Percentiles rank a stretch among this genome's conserved stretches.
Evolutionary conservation across 2,329 filamentous ascomycete species (phyloP).

Genomic region (Coleophoma eucalyptorum): DNA sequence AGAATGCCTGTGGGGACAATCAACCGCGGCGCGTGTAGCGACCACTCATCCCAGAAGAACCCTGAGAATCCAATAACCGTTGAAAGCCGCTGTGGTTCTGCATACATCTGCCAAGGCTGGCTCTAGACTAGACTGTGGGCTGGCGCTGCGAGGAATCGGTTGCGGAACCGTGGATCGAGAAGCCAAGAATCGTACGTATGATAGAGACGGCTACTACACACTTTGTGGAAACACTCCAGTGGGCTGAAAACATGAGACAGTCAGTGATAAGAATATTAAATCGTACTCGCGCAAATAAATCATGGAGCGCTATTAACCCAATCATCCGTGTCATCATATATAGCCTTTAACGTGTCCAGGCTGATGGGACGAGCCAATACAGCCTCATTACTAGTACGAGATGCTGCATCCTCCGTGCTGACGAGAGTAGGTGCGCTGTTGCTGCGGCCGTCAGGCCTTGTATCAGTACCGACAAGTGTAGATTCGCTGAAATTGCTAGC

Average conservation of each 20-base stretch:
- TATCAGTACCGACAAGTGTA: neutral
- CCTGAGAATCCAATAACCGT: too few relatives aligned
- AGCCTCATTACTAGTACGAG: neutral
- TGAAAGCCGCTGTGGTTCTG: too few relatives aligned
- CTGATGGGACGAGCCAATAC: neutral
- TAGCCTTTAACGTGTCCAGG: neutral
- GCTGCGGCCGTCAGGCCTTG: neutral
- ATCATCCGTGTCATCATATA: neutral
- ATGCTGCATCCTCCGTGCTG: neutral
- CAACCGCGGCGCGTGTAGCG: too few relatives aligned
- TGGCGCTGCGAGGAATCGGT: too few relatives aligned
- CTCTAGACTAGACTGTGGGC: too few relatives aligned
- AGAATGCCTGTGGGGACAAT: too few relatives aligned
- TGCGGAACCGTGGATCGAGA: too few relatives aligned
- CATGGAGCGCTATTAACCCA: neutral
- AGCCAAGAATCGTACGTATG: too few relatives aligned
- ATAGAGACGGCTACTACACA: constrained; percentile 11
- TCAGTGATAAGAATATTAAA: neutral
- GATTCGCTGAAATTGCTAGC: neutral
- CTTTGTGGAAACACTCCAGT: constrained; percentile 20
- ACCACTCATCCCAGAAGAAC: too few relatives aligned
- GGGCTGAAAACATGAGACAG: constrained; percentile 7
- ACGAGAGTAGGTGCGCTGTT: neutral
- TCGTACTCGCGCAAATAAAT: neutral
- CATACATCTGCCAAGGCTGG: too few relatives aligned